These are phyloP conservation scores for Pyrenophora teres DNA, from an alignment of 2,329 filamentous ascomycete genomes.

Conservation along the genomic window DNA sequence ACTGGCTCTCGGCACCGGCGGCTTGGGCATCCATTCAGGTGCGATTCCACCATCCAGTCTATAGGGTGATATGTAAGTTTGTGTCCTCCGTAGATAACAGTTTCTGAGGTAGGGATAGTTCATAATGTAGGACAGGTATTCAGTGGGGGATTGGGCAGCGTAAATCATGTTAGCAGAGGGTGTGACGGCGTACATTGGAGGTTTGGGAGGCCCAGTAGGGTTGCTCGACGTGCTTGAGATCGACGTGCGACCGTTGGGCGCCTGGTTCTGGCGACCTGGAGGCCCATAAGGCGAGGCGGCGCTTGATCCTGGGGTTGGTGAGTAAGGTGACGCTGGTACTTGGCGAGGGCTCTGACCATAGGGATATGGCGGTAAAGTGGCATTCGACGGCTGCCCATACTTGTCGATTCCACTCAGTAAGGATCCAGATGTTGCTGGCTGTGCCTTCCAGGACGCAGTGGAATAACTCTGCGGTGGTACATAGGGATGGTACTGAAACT, in stretches of 20 bases:
- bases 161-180: slow-evolving; percentile 45
- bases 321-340: slow-evolving; percentile 28
- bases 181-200: slow-evolving; percentile 46
- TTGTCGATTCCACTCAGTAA: slow-evolving; percentile 31
- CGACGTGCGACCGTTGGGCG: slow-evolving; percentile 40
- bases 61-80: slow-evolving; percentile 55
- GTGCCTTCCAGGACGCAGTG: slow-evolving; percentile 29
- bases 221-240: slow-evolving; percentile 39
- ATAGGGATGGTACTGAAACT: slow-evolving; percentile 35
- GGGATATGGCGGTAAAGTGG: slow-evolving; percentile 32
- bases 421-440: slow-evolving; percentile 27
- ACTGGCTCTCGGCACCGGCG: slow-evolving; percentile 8
- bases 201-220: slow-evolving; percentile 39
- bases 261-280: slow-evolving; percentile 25
- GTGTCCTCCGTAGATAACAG: slow-evolving; percentile 51
- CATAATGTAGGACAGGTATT: slow-evolving; percentile 51
- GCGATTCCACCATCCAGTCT: slow-evolving; percentile 50
- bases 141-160: slow-evolving; percentile 42
- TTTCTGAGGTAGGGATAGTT: slow-evolving; percentile 54
- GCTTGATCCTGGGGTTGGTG: slow-evolving; percentile 22
- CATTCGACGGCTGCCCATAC: slow-evolving; percentile 32
- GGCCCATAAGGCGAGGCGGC: slow-evolving; percentile 19
- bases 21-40: slow-evolving; percentile 47
- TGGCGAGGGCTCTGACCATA: slow-evolving; percentile 28
- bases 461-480: slow-evolving; percentile 34